A percentile compares a stretch with the other conserved stretches of the same genome.
phyloP scores from a whole-genome alignment of 2,329 filamentous ascomycete genomes.

The Talaromyces piceae region DNA sequence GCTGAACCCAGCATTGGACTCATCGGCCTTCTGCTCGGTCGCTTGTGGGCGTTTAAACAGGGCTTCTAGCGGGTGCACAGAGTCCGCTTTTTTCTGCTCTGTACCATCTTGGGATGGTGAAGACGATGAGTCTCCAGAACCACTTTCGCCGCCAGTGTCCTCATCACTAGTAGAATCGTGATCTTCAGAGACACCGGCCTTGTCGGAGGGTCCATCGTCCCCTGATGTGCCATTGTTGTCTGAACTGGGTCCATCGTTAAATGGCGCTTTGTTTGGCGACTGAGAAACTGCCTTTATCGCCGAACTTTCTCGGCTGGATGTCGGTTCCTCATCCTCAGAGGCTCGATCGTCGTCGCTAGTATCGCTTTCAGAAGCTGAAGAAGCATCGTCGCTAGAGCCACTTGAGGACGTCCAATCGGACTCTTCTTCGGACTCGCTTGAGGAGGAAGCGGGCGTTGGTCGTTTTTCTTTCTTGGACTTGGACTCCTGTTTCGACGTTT shows the following conservation, averaged over 20 bases:
- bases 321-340: neutral
- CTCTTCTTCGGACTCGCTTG: slow-evolving; percentile 15
- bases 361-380: neutral
- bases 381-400: slow-evolving; percentile 15
- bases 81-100: slow-evolving; percentile 31
- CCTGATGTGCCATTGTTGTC: slow-evolving; percentile 14
- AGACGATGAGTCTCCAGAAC: slow-evolving; percentile 9
- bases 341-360: neutral
- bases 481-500: slow-evolving; percentile 8
- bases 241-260: slow-evolving; percentile 21
- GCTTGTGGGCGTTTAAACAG: slow-evolving; percentile 70
- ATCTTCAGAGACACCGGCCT: neutral
- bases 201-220: neutral
- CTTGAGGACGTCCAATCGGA: slow-evolving; percentile 31
- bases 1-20: slow-evolving; percentile 58
- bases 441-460: neutral
- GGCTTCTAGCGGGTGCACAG: slow-evolving; percentile 80
- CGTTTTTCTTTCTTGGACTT: neutral
- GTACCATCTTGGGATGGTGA: slow-evolving; percentile 34
- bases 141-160: slow-evolving; percentile 10
- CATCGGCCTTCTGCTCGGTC: slow-evolving; percentile 27
- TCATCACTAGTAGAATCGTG: slow-evolving; percentile 2
- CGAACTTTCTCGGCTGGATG: neutral
- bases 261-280: neutral
- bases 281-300: neutral